Base-by-base conservation (phyloP, 2,329 filamentous ascomycete species). In the Exophiala phaeomuriformis region DNA sequence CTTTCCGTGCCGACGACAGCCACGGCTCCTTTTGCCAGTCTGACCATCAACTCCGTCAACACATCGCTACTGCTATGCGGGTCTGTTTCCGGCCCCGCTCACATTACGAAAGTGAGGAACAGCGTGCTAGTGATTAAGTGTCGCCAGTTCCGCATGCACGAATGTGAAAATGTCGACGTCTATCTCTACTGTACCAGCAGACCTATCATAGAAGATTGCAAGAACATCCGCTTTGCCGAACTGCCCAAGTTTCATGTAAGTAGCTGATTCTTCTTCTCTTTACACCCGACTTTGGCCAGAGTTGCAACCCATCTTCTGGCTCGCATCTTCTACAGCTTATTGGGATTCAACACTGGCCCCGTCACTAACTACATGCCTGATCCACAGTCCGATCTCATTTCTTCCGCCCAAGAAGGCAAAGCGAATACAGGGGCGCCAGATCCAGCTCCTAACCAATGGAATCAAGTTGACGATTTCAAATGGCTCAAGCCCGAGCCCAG, bases 401-500 rank as follows among this genome's bases (percentile, higher is more conserved):
- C 52, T 62, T 64, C 33, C 60, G 62, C 2, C 62, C 68, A 52
- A 53, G 43, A 50, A 10, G 39, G 12, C 12, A 28, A 3, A 27
- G 12, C 39, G 19, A 19, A 19, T 19, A 19, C 19, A 19, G 19
- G 19, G 8, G 36, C 41, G 7, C 39, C 46, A n/a, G 46, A 53
- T 47, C 41, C 50, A 41, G 28, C 49, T 35, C 43, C 48, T 3
- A 91, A 95, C 67, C 80, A 86, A 64, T 98, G 89, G 88, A 80
- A 90, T 63, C 83, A 93, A 64, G 87, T 97, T 10, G 88, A 97
- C 68, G 93, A 98, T 68, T 98, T 98, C 76, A 95, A 95, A 71
- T 97, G 93, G 93, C 79, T 96, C 59, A 94, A 90, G 69, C 77
- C 80, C 10, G 88, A 87, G 53, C 56, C 56, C 10, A 96, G 88